These are phyloP conservation scores for Taxillus chinensis DNA, from an alignment of 164 flowering plant species.

Conservation along the genomic window DNA sequence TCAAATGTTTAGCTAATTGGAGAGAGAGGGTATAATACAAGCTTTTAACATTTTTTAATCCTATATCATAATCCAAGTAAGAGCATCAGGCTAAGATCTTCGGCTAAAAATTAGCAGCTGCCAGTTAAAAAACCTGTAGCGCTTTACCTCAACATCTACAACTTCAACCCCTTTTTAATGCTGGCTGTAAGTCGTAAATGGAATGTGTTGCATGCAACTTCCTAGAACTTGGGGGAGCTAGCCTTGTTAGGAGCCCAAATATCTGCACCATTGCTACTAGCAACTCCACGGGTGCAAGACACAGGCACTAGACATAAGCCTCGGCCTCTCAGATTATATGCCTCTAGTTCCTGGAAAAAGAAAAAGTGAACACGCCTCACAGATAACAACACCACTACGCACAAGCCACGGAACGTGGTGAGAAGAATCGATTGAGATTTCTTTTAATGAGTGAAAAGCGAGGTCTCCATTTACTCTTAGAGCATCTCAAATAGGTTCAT, in stretches of 20 bases:
- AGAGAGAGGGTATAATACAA: too few relatives aligned
- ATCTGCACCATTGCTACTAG: conserved; percentile 86
- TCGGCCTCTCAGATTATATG: conserved; percentile 45
- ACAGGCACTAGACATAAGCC: conserved; percentile 83
- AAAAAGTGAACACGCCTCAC: background rate
- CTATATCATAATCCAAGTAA: background rate
- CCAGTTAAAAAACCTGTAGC: conserved; percentile 5
- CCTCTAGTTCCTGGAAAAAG: conserved; percentile 37
- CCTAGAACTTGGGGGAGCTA: conserved; percentile 28
- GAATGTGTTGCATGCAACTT: conserved; percentile 6
- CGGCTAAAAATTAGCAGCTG: conserved; percentile 7
- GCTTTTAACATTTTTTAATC: too few relatives aligned
- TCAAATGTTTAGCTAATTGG: too few relatives aligned
- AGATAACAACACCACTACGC: background rate
- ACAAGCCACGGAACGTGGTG: too few relatives aligned
- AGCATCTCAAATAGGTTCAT: too few relatives aligned
- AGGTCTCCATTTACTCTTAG: too few relatives aligned
- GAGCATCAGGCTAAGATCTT: background rate
- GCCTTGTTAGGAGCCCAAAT: conserved; percentile 89
- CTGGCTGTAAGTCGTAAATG: conserved; percentile 1
- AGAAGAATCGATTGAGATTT: too few relatives aligned
- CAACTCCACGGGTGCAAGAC: conserved; percentile 50
- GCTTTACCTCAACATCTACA: background rate
- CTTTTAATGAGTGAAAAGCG: too few relatives aligned
- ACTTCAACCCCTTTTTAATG: background rate